Evolutionary conservation across 768 basidiomycete genomes (phyloP).

Genomic region (Boletellus ananas): DNA sequence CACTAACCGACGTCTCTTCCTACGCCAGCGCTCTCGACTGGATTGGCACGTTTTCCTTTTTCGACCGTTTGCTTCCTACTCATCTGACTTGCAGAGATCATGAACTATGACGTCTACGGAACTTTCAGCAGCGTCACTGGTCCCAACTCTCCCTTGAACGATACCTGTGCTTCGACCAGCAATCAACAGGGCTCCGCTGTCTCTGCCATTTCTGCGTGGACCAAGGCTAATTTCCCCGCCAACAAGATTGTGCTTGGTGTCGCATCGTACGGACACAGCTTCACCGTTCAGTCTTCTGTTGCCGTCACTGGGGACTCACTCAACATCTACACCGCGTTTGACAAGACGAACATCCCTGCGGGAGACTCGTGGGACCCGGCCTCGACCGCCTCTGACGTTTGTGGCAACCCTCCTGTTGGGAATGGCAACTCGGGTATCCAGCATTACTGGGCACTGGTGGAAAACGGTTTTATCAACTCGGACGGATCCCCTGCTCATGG

Average conservation of each 20-base stretch:
- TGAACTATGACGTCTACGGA: conserved; percentile 70
- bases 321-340: conserved; percentile 51
- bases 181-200: conserved; percentile 72
- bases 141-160: conserved; percentile 79
- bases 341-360: conserved; percentile 37
- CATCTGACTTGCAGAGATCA: conserved; percentile 45
- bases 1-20: conserved; percentile 57
- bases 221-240: conserved; percentile 68
- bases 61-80: not conserved
- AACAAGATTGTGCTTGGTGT: conserved; percentile 78
- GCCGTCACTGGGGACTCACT: conserved; percentile 28
- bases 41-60: conserved; percentile 43
- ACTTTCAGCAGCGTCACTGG: conserved; percentile 56
- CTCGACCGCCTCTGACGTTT: conserved; percentile 47
- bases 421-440: conserved; percentile 48
- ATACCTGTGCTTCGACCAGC: conserved; percentile 60
- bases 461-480: conserved; percentile 49
- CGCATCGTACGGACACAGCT: conserved; percentile 81
- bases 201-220: conserved; percentile 73
- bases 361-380: conserved; percentile 58
- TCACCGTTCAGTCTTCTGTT: conserved; percentile 30
- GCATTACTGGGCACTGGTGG: conserved; percentile 61
- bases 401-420: conserved; percentile 51
- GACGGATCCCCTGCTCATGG: conserved; percentile 47
- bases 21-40: conserved; percentile 73